Evolutionary conservation across 306 rosid genomes (phyloP).

Genomic region (Crataegus laevigata): DNA sequence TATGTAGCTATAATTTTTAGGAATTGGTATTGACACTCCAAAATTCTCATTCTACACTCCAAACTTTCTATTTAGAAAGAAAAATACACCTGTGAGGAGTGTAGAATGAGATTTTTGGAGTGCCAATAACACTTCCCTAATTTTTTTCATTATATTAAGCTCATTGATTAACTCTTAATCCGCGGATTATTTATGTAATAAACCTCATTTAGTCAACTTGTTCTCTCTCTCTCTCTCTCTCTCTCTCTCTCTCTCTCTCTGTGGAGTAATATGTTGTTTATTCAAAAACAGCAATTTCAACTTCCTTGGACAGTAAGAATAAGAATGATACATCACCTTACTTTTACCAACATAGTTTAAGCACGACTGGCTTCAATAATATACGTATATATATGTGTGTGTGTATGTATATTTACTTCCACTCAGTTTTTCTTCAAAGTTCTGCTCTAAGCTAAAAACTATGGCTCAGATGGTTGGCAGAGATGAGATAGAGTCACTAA

Average conservation of each 20-base stretch:
- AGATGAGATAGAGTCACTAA: conserved; percentile 46
- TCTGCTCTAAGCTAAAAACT: not conserved
- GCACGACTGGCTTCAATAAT: not conserved
- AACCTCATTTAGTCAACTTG: not conserved
- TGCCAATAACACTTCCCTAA: no score
- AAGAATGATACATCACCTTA: conserved; percentile 1
- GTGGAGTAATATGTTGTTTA: not conserved
- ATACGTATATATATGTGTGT: not conserved
- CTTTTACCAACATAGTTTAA: not conserved
- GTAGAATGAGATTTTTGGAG: no score
- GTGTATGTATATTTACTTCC: not conserved
- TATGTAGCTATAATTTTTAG: not conserved
- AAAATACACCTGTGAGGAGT: no score
- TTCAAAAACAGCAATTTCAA: not conserved
- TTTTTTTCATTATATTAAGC: no score
- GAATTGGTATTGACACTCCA: no score
- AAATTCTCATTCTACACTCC: no score
- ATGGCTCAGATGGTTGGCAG: conserved; percentile 33
- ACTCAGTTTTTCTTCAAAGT: not conserved
- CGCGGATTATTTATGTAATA: no score
- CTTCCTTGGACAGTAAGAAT: conserved; percentile 1
- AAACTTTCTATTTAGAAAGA: no score
- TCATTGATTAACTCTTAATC: no score
- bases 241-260: no score
- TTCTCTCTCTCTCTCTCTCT: no score